Percentiles rank a stretch among this genome's conserved stretches.
These are phyloP conservation scores for Candida mattraensis DNA, from an alignment of 805 yeast species.

Conservation along the genomic window DNA sequence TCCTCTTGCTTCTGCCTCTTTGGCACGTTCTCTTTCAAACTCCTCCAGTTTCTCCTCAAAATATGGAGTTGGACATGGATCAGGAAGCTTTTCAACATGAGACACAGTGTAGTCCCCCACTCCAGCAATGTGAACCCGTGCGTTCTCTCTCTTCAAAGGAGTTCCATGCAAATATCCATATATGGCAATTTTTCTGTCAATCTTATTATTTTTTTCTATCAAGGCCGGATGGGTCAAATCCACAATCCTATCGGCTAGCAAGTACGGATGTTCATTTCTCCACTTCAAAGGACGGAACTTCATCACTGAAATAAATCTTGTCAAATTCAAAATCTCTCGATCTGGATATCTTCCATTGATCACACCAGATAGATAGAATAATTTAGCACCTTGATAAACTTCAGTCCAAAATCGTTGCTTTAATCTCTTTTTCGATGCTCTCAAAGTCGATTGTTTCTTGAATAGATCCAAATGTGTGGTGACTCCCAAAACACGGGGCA, in stretches of 20 bases:
- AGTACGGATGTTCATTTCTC: conserved; percentile 97
- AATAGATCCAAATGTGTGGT: conserved; percentile 95
- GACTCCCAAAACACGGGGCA: conserved; percentile 95
- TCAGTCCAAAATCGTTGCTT: conserved; percentile 98
- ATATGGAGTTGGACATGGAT: conserved; percentile 98
- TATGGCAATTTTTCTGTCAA: conserved; percentile 85
- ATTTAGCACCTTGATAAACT: conserved; percentile 96
- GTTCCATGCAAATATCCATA: conserved; percentile 97
- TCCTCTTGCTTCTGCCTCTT: conserved; percentile 62
- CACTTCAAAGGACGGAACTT: conserved; percentile 98
- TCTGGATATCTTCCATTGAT: conserved; percentile 97
- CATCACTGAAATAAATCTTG: conserved; percentile 94
- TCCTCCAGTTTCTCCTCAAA: conserved; percentile 85
- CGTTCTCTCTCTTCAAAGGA: conserved; percentile 64
- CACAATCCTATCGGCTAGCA: conserved; percentile 83
- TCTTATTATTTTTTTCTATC: conserved; percentile 74
- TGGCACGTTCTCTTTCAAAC: conserved; percentile 68
- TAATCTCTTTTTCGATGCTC: conserved; percentile 87
- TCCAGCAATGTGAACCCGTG: conserved; percentile 91
- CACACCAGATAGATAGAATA: conserved; percentile 92
- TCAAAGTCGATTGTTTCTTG: conserved; percentile 82
- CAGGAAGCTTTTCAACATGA: conserved; percentile 86
- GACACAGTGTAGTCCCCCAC: conserved; percentile 84
- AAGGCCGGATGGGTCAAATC: conserved; percentile 91
- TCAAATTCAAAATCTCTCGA: conserved; percentile 86